Base-by-base conservation (phyloP, 2,329 filamentous ascomycete species). In the Leptographium wingfieldii region DNA sequence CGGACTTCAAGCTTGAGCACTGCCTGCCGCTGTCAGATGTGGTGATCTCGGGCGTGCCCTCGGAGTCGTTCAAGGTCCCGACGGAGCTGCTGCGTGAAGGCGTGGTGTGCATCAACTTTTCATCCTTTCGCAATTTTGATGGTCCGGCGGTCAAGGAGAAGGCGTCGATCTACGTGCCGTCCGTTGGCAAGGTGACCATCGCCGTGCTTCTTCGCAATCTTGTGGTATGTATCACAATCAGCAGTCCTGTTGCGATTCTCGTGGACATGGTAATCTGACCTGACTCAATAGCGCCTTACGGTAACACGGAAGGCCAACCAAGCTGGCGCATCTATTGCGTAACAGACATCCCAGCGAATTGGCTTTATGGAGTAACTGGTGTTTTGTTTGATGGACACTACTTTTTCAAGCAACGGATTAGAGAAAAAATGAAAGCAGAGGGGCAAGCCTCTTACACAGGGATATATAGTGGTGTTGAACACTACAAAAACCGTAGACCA, bases 21-120 rank as follows among this genome's bases (percentile, higher is more conserved):
- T 92, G 89, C 64, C 78, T 95, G 49, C 88, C 91, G 1, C 76
- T 92, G 62, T 96, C 91, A 69, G 94, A 99, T 71, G 92, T 97
- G 22, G 87, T 99, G 63, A 95, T 99, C 68, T 88, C 88, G 59
- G 94, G 94, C 65, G 94, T 99, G 2, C 94, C 94, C 0, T 83
- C 85, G 29, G 88, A 96, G 64, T 82, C 80, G 62, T 99, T 87
- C 81, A 96, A 97, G 77, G 88, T 99, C 31, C 89, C 92, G 6
- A 87, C 86, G 3, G 82, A 89, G 57, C 77, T 94, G 63, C 79
- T 99, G 68, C 83, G 90, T 55, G 89, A 96, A 60, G 94, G 94
- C 55, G 92, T 90, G 35, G 90, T 96, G n/a, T 99, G 94, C 79
- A 92, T 99, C 76, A 99, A 99, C 75, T 97, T 99, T 72, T 95